Conservation (phyloP, 495 filamentous ascomycete species). For the Copromyces sp. region DNA sequence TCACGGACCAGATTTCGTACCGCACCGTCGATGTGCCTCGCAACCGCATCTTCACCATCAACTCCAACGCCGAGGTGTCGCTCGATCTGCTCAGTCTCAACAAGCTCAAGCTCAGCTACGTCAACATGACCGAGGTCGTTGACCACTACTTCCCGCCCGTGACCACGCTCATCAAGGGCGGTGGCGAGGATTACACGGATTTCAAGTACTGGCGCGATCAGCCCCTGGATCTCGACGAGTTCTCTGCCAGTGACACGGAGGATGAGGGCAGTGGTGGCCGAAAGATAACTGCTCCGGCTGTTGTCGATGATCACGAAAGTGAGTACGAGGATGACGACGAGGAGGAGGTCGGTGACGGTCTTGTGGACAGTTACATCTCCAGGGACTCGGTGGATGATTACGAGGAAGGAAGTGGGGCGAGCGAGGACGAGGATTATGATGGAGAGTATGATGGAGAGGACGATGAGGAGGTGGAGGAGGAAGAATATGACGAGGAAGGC, state of each 20-base stretch:
- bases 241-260: conserved; percentile 66
- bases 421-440: conserved; percentile 28
- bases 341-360: conserved; percentile 29
- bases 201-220: conserved; percentile 81
- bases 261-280: conserved; percentile 37
- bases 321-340: conserved; percentile 32
- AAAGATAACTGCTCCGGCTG: conserved; percentile 29
- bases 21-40: conserved; percentile 90
- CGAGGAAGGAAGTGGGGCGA: conserved; percentile 34
- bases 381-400: conserved; percentile 42
- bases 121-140: conserved; percentile 89
- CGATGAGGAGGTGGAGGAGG: conserved; percentile 28
- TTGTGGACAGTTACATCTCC: conserved; percentile 53
- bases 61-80: conserved; percentile 94
- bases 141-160: conserved; percentile 95
- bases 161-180: conserved; percentile 61
- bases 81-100: conserved; percentile 83
- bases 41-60: conserved; percentile 96
- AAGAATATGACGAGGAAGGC: conserved; percentile 19
- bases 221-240: conserved; percentile 64
- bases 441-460: conserved; percentile 25
- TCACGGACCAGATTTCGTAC: conserved; percentile 95
- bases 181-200: conserved; percentile 79
- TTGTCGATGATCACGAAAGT: conserved; percentile 37
- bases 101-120: conserved; percentile 93